phyloP scores from a whole-genome alignment of 768 basidiomycete genomes.

The Leccinum disarticulatum region DNA sequence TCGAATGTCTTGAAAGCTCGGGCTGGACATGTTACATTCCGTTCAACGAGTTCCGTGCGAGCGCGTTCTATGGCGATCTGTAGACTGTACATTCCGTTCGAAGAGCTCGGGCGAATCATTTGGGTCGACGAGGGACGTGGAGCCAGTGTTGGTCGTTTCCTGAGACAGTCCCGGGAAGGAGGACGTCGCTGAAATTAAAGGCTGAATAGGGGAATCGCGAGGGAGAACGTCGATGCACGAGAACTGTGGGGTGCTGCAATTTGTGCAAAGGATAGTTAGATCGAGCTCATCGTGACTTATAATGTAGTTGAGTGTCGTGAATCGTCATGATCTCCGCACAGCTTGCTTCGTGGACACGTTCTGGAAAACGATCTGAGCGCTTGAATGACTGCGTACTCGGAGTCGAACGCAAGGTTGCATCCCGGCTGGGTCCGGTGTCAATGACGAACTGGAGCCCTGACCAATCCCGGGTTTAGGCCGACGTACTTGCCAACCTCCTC shows the following conservation, averaged over 20 bases:
- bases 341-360: too few relatives aligned
- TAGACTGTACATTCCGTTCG: conserved; percentile 56
- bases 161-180: conserved; percentile 27
- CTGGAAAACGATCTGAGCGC: too few relatives aligned
- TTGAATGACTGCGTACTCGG: too few relatives aligned
- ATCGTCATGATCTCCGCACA: too few relatives aligned
- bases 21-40: conserved; percentile 48
- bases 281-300: too few relatives aligned
- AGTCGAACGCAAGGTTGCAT: too few relatives aligned
- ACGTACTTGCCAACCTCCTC: neutral
- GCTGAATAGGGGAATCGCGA: conserved; percentile 17
- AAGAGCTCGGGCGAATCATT: conserved; percentile 57
- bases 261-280: too few relatives aligned
- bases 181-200: conserved; percentile 6
- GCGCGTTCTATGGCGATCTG: conserved; percentile 42
- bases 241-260: conserved; percentile 9
- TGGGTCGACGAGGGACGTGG: conserved; percentile 40
- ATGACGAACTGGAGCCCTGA: too few relatives aligned
- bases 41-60: conserved; percentile 47
- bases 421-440: too few relatives aligned
- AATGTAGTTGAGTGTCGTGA: too few relatives aligned
- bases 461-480: neutral
- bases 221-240: conserved; percentile 11
- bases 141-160: conserved; percentile 15
- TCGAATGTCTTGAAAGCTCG: neutral